Base-by-base conservation (phyloP, 1,284 basidiomycete genomes). In the Mycosarcoma maydis region DNA sequence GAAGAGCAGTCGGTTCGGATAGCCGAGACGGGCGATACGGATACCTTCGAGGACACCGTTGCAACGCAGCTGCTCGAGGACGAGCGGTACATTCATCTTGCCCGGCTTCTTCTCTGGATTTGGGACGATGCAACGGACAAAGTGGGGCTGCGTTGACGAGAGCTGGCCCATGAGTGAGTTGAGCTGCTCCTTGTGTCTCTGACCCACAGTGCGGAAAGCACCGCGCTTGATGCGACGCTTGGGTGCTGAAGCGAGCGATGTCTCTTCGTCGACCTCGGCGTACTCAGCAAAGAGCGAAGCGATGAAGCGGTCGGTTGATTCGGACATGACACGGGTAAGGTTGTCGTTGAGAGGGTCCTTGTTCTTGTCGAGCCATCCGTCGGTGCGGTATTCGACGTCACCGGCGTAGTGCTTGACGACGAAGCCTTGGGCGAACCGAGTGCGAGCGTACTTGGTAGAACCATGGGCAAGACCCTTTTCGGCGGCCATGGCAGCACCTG, bases 1-100 rank as follows among this genome's bases (percentile, higher is more conserved):
- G 82, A 98, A 99, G 2, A 94, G 92, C 1, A 98, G 87, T 32
- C 96, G 87, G 82, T 98, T 99, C 0, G 96, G 96, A 82, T 98
- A 99, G 6, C 96, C 96, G 3, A 97, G 87, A 43, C 96, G 90
- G 10, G 96, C 96, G 70, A 99, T 98, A 53, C 96, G 91, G 76
- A 99, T 98, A 40, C 96, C 96, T 83, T 99, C 96, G 24, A 99
- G 87, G 0, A 99, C 96, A 89, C 96, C 96, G 82, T 98, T 98
- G 83, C 96, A 98, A 6, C 96, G 88, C 19, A 99, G 85, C 80
- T 99, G 96, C 79, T 98, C 95, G 10, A 99, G 87, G 1, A 98
- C 94, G 32, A 98, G 87, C 3, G 94, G 94, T 3, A 94, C 91
- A 70, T 97, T 93, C 67, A 99, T 87, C 48, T 91, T 88, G 16